Conservation (phyloP, 1,284 basidiomycete species). For the Quambalaria eucalypti region DNA sequence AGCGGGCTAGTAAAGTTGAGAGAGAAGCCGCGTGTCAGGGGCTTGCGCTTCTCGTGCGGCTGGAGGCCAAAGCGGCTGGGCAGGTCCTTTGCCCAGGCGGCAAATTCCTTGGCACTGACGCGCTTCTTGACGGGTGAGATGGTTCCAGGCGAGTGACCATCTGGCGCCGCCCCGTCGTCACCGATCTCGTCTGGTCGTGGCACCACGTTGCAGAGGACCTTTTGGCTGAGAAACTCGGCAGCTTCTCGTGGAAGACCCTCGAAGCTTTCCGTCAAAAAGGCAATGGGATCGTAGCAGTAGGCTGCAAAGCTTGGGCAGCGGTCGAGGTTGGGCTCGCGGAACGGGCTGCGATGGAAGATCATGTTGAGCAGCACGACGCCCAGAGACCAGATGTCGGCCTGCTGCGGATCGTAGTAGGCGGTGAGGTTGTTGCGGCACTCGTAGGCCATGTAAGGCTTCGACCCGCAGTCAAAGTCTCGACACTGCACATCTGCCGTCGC, state of each 20-base stretch:
- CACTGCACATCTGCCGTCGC: constrained; percentile 80
- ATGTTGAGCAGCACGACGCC: constrained; percentile 98
- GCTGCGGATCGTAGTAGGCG: constrained; percentile 81
- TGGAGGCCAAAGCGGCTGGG: constrained; percentile 53
- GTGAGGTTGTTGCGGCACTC: constrained; percentile 96
- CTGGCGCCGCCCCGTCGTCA: constrained; percentile 46
- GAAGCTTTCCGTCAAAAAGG: constrained; percentile 81
- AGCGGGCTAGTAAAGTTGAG: neutral
- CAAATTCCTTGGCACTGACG: constrained; percentile 73
- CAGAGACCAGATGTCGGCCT: constrained; percentile 96
- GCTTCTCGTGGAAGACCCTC: constrained; percentile 80
- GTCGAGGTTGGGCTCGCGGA: constrained; percentile 81
- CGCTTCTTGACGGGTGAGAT: constrained; percentile 51
- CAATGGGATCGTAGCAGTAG: constrained; percentile 68
- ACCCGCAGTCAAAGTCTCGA: constrained; percentile 95
- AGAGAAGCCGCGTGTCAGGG: neutral
- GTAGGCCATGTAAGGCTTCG: constrained; percentile 97
- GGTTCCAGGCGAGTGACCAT: constrained; percentile 2
- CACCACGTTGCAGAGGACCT: constrained; percentile 75
- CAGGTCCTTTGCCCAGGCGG: constrained; percentile 71
- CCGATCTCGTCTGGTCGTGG: too few species aligned
- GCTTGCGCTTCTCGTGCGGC: constrained; percentile 6
- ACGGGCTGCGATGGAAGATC: constrained; percentile 96
- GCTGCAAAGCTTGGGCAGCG: constrained; percentile 65
- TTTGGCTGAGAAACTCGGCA: constrained; percentile 72